Conservation (phyloP, 2,329 filamentous ascomycete genomes). For the Venturiaceae sp. region DNA sequence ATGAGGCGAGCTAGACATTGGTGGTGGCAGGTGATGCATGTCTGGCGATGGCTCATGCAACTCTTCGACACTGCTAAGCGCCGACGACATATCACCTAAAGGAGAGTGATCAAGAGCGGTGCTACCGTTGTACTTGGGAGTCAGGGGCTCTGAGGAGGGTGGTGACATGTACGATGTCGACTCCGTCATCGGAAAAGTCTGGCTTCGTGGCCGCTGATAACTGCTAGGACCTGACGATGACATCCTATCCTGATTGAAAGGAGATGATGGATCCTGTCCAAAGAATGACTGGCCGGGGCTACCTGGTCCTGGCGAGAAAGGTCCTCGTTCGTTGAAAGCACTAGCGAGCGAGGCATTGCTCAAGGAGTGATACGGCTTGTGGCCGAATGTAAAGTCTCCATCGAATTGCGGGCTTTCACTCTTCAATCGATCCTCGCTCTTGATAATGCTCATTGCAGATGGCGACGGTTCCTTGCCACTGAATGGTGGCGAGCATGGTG, state of each 20-base stretch:
- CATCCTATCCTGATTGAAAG: constrained; percentile 16
- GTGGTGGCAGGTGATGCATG: constrained; percentile 38
- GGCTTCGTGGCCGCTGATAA: constrained; percentile 57
- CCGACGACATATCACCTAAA: constrained; percentile 30
- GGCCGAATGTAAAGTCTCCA: constrained; percentile 42
- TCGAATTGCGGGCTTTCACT: constrained; percentile 47
- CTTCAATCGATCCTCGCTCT: constrained; percentile 61
- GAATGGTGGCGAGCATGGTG: constrained; percentile 53
- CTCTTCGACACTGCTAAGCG: constrained; percentile 31
- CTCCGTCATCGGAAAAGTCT: constrained; percentile 62
- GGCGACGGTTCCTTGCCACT: constrained; percentile 45
- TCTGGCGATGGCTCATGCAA: constrained; percentile 21
- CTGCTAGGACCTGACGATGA: background rate
- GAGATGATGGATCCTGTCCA: constrained; percentile 56
- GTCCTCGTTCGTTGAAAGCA: constrained; percentile 54
- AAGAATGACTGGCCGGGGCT: constrained; percentile 73
- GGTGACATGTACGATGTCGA: constrained; percentile 35
- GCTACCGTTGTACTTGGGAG: constrained; percentile 41
- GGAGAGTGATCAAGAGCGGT: constrained; percentile 42
- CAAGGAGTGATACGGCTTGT: constrained; percentile 57
- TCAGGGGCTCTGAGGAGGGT: constrained; percentile 41
- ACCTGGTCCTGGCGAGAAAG: constrained; percentile 61
- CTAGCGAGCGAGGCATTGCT: constrained; percentile 57
- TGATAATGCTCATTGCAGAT: constrained; percentile 54
- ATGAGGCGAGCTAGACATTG: constrained; percentile 14